Percentiles rank a stretch among this genome's conserved stretches.
phyloP scores from a whole-genome alignment of 495 filamentous ascomycete genomes.

The Penicillium lagena region DNA sequence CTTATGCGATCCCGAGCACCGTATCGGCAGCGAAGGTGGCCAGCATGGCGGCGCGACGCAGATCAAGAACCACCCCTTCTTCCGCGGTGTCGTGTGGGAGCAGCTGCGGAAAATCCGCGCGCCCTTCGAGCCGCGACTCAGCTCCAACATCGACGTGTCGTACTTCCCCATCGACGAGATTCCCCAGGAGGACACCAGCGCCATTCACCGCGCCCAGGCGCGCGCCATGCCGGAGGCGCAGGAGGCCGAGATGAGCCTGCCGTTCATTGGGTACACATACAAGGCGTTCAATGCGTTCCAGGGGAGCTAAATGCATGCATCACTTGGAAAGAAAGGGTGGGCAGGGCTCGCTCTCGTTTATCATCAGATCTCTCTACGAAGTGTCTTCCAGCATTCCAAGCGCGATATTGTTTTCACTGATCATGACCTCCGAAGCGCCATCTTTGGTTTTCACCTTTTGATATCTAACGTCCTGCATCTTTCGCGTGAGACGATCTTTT shows the following conservation, averaged over 20 bases:
- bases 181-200: constrained; percentile 79
- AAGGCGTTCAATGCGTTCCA: constrained; percentile 90
- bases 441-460: constrained; percentile 20
- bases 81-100: constrained; percentile 92
- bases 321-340: too few species aligned
- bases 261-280: constrained; percentile 98
- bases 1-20: constrained; percentile 85
- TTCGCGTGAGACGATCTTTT: constrained; percentile 18
- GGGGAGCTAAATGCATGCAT: constrained; percentile 17
- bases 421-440: constrained; percentile 30
- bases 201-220: constrained; percentile 61
- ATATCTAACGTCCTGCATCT: constrained; percentile 20
- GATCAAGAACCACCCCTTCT: constrained; percentile 91
- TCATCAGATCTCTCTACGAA: constrained; percentile 14
- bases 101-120: constrained; percentile 85
- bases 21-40: constrained; percentile 61
- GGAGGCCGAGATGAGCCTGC: constrained; percentile 81
- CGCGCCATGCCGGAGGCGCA: constrained; percentile 54
- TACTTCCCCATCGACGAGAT: constrained; percentile 99
- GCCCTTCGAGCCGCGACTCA: constrained; percentile 89
- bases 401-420: constrained; percentile 27
- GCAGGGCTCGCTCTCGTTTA: neutral
- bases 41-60: constrained; percentile 73
- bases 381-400: constrained; percentile 37
- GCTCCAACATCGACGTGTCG: constrained; percentile 89